These are phyloP conservation scores for Boletus insuetus DNA, from an alignment of 768 basidiomycete genomes.

Conservation along the genomic window DNA sequence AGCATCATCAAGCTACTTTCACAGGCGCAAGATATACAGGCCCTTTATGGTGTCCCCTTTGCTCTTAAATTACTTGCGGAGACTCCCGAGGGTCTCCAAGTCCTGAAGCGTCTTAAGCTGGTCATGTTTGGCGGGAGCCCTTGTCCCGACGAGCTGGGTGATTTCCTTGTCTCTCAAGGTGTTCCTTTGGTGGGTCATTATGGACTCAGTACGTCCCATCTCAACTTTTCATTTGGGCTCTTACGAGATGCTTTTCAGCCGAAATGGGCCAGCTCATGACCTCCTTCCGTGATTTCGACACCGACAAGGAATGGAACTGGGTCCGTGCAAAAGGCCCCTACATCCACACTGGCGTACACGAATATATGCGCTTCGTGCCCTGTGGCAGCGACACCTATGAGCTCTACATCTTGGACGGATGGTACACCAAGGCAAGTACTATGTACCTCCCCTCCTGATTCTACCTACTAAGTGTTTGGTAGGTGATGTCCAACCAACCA, in stretches of 20 bases:
- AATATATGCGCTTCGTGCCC: constrained; percentile 44
- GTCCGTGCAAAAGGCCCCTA: constrained; percentile 34
- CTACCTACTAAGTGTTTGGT: neutral
- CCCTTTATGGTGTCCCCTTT: constrained; percentile 37
- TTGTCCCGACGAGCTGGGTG: constrained; percentile 53
- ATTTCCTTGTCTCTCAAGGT: constrained; percentile 45
- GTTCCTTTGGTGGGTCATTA: constrained; percentile 49
- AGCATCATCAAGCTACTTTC: constrained; percentile 41
- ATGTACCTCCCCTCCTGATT: neutral
- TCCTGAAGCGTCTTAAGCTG: constrained; percentile 44
- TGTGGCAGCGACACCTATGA: constrained; percentile 44
- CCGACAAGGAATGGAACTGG: constrained; percentile 59
- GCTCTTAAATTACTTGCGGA: constrained; percentile 48
- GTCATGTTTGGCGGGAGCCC: constrained; percentile 53
- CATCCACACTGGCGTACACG: constrained; percentile 12
- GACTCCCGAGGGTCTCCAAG: constrained; percentile 41
- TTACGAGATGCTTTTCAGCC: neutral
- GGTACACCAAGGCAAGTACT: constrained; percentile 43
- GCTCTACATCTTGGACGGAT: constrained; percentile 49
- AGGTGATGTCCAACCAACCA: constrained; percentile 40
- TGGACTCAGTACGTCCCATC: constrained; percentile 42
- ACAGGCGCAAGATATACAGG: constrained; percentile 32
- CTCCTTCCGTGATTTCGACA: constrained; percentile 45
- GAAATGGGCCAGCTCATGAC: constrained; percentile 43
- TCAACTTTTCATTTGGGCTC: neutral